These are phyloP conservation scores for Sporisorium reilianum DNA, from an alignment of 1,284 basidiomycete genomes.

Conservation along the genomic window DNA sequence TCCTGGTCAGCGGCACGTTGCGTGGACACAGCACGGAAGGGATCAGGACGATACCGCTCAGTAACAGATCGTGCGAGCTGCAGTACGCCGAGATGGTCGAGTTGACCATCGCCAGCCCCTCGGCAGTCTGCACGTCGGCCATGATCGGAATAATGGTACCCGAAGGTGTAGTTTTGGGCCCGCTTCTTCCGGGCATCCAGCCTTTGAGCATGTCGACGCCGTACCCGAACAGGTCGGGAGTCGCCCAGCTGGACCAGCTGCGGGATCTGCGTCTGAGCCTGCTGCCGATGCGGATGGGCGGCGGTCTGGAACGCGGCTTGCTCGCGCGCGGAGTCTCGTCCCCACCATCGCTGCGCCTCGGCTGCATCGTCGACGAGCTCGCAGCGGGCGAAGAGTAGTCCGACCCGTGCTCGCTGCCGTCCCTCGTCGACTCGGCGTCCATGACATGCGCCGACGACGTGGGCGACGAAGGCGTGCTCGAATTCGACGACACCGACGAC, in stretches of 20 bases:
- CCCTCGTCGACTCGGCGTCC: slow-evolving; percentile 15
- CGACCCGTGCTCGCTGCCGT: slow-evolving; percentile 17
- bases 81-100: slow-evolving; percentile 56
- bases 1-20: slow-evolving; percentile 34
- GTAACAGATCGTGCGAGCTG: slow-evolving; percentile 45
- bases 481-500: slow-evolving; percentile 12
- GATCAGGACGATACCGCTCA: slow-evolving; percentile 49
- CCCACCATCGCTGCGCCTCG: slow-evolving; percentile 6
- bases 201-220: slow-evolving; percentile 60
- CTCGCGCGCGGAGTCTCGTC: slow-evolving; percentile 32
- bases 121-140: slow-evolving; percentile 43
- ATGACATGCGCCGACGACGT: slow-evolving; percentile 15
- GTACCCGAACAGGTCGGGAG: slow-evolving; percentile 51
- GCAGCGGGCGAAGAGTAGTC: slow-evolving; percentile 12
- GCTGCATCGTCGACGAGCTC: background rate
- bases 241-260: slow-evolving; percentile 54
- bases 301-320: slow-evolving; percentile 25
- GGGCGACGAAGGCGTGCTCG: slow-evolving; percentile 31
- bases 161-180: slow-evolving; percentile 21
- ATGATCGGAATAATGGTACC: slow-evolving; percentile 58
- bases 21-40: slow-evolving; percentile 50
- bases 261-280: slow-evolving; percentile 20
- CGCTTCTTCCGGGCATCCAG: slow-evolving; percentile 43
- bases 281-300: slow-evolving; percentile 21
- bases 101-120: slow-evolving; percentile 50